Evolutionary conservation across 495 filamentous ascomycete species (phyloP), one percentile per base, ranked within the genome.

Genomic region (Xylaria flabelliformis): DNA sequence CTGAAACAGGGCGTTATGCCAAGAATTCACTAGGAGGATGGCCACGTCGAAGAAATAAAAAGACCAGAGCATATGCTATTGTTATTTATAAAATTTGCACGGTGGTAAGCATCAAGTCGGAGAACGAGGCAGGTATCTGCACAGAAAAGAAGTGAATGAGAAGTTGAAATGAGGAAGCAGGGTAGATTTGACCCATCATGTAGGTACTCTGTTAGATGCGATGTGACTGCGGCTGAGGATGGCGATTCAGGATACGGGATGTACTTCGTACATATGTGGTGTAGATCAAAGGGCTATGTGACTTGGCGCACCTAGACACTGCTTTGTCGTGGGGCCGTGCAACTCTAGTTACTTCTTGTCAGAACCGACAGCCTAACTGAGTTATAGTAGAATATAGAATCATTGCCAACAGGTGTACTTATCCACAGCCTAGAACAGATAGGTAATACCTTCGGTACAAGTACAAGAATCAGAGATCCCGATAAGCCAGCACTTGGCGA

Each of bases 211-310:
- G 21, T 29, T 17, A 21, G 32, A 42, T 42, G 34, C 17, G 2
- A 39, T n/a, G 39, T 34, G 19, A 50, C 63, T 65, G 63, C 63
- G 63, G 63, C 63, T 65, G 63, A 65, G 34, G 42, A 65, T 44
- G 63, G 24, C 4, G 63, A 44, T 48, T 26, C 24, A 29, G 17
- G 42, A 4, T 24, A n/a, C 53, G 6, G 53, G 29, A 19, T 58
- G 53, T 10, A 29, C 26, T 29, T 29, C 26, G 26, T 29, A 29
- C 26, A 29, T 2, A 19, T 36, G 15, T 36, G 26, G 32, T 34
- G 55, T 7, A 59, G 53, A 56, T 56, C 21, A 5, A 29, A 29
- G 12, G 10, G 51, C 26, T 13, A 21, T 19, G 24, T 32, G 26
- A 15, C 21, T 53, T 26, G 50, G 50, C 50, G 48, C 19, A n/a